These are phyloP conservation scores for Trichoderma virens DNA, from an alignment of 495 filamentous ascomycete genomes.

Conservation along the genomic window DNA sequence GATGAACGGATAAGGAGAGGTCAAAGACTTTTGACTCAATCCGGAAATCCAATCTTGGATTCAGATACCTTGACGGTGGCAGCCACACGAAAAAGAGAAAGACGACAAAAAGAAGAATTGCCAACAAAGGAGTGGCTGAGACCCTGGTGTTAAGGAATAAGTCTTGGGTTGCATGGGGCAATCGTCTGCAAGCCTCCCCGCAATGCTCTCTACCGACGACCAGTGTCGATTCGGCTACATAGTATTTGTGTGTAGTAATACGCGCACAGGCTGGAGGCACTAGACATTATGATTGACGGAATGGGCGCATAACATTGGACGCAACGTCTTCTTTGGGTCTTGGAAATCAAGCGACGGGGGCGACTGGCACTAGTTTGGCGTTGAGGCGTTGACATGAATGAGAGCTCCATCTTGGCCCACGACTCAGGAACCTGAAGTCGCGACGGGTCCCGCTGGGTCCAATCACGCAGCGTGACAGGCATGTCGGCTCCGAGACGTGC, in stretches of 20 bases:
- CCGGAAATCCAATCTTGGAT: no score
- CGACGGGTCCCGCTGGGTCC: background rate
- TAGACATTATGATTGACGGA: background rate
- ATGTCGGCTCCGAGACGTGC: background rate
- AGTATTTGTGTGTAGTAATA: background rate
- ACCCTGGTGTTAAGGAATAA: background rate
- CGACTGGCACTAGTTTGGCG: background rate
- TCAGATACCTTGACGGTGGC: background rate
- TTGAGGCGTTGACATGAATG: background rate
- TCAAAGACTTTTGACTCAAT: no score
- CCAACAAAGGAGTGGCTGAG: background rate
- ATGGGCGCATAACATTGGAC: background rate
- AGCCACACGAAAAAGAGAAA: background rate
- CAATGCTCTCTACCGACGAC: background rate
- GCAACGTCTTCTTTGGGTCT: background rate
- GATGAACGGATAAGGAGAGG: background rate
- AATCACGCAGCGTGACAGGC: background rate
- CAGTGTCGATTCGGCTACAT: background rate
- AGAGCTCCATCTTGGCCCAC: background rate
- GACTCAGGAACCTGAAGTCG: slow-evolving; percentile 6
- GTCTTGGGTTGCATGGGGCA: background rate
- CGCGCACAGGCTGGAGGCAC: background rate
- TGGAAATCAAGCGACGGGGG: background rate
- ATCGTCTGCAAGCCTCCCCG: background rate
- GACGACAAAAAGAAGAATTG: background rate